Evolutionary conservation across 345 rosid species (phyloP), one percentile per base, ranked within the genome.

Genomic region (Citrus australasica): DNA sequence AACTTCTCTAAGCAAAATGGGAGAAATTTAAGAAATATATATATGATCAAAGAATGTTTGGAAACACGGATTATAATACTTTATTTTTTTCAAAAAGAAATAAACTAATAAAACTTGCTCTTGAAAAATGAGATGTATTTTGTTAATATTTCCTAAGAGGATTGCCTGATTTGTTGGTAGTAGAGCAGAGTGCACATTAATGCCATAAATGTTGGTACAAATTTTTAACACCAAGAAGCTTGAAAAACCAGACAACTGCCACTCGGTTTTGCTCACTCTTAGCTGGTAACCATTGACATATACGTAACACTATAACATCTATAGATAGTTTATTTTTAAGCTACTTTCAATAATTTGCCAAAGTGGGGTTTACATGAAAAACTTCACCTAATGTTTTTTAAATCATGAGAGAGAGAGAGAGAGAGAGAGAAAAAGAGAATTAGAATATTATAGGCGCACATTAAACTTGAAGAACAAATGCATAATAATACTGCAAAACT

Each of bases 401-500:
- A 46, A 46, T 10, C 51, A n/a, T 17, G 58, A 17, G 9, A 51
- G 59, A 33, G 19, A 19, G 42, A 7, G 33, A 32, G 33, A 32
- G 33, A 33, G 75, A 30, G 32, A 30, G 32, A 30, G 32, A 30
- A 14, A 14, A 28, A 30, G 3, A 6, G 51, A 42, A 11, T 10
- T 42, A 42, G 51, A 42, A 42, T 9, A 11, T 42, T 42, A 11
- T 11, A 38, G 10, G 30, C 25, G 68, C 19, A 30, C 64, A 70
- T 42, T 3, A 46, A 63, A 67, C 16, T 66, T 70, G 24, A 78
- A n/a, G 40, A 68, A 70, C 46, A 71, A 82, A 78, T 67, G 42
- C 62, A 40, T 69, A 27, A 51, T 51, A 17, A 53, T 42, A 82
- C 72, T 80, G 74, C 88, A 86, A 88, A 83, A 88, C 83, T 81